Conservation (phyloP, 345 rosid species). For the Moricandia arvensis region DNA sequence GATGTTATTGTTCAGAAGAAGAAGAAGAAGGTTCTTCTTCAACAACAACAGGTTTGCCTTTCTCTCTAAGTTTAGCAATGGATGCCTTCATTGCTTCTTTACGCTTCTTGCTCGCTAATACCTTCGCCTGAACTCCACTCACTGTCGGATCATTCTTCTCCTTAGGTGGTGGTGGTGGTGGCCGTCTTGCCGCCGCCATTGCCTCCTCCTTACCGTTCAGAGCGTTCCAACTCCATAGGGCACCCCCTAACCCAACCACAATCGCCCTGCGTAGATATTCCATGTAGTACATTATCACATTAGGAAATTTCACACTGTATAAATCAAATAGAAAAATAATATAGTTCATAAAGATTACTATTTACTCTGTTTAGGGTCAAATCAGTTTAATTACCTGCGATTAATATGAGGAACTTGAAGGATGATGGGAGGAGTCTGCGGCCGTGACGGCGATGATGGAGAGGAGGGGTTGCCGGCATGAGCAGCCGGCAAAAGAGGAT, state of each 20-base stretch:
- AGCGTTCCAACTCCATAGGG: conserved; percentile 46
- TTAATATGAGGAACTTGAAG: conserved; percentile 28
- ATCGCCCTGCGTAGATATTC: conserved; percentile 7
- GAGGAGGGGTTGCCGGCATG: conserved; percentile 17
- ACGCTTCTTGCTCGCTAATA: conserved; percentile 81
- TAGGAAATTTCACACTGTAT: not conserved
- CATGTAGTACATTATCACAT: not conserved
- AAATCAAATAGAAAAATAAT: not conserved
- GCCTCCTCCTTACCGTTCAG: conserved; percentile 38
- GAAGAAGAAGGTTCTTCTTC: conserved; percentile 23
- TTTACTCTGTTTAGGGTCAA: not conserved
- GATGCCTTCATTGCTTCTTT: conserved; percentile 53
- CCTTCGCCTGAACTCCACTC: conserved; percentile 78
- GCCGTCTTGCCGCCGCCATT: conserved; percentile 60
- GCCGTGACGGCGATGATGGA: conserved; percentile 34
- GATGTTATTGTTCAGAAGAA: conserved; percentile 22
- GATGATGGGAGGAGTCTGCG: conserved; percentile 24
- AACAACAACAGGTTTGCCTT: conserved; percentile 49
- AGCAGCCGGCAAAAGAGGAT: conserved; percentile 38
- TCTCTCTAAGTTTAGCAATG: conserved; percentile 62
- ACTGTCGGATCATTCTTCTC: conserved; percentile 76
- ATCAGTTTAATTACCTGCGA: conserved; percentile 42
- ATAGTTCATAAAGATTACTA: not conserved
- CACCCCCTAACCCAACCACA: conserved; percentile 44
- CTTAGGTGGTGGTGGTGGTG: conserved; percentile 54